Evolutionary conservation across 1,284 basidiomycete species (phyloP), one percentile per base, ranked within the genome.

Genomic region (Melanopsichium pennsylvanicum): DNA sequence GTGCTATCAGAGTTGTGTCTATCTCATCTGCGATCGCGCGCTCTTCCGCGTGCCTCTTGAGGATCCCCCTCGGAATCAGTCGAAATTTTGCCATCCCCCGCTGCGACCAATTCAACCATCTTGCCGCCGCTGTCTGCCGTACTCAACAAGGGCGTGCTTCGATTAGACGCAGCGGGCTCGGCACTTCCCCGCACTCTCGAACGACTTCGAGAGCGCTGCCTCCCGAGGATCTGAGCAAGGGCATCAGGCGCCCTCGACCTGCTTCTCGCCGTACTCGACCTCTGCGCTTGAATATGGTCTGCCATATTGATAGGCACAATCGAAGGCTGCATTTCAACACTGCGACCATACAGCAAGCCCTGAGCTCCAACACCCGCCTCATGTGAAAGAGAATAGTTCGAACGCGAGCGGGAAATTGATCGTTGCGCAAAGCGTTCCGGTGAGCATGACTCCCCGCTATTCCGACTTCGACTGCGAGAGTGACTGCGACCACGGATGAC

Each of bases 201-300:
- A 1, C 67, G 60, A 44, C 67, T 70, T 15, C 43, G 32, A 19
- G 67, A 63, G 6, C 67, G 40, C 12, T 58, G 48, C 16, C 63
- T n/a, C 18, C 56, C 61, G 29, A 74, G 40, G 22, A 71, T 62
- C 43, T 71, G 56, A 16, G 69, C 54, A 22, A 74, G 36, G 1
- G 72, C 72, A 21, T 74, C 72, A 0, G 72, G 72, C 2, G 72
- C 72, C 8, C 72, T 36, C 16, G 68, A 70, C 4, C 71, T 40
- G 25, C 64, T 66, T 11, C 60, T 46, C 4, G 47, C 51, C 11
- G 72, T 71, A 19, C 67, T 62, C 6, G 61, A 56, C 3, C 70
- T 44, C 31, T 61, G 52, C 7, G 56, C 67, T 26, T 70, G 60
- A 13, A 56, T 55, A 6, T 50, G 33, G 16, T 69, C 61, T 11